Evolutionary conservation across 306 rosid genomes (phyloP).

Genomic region (Bauhinia variegata): DNA sequence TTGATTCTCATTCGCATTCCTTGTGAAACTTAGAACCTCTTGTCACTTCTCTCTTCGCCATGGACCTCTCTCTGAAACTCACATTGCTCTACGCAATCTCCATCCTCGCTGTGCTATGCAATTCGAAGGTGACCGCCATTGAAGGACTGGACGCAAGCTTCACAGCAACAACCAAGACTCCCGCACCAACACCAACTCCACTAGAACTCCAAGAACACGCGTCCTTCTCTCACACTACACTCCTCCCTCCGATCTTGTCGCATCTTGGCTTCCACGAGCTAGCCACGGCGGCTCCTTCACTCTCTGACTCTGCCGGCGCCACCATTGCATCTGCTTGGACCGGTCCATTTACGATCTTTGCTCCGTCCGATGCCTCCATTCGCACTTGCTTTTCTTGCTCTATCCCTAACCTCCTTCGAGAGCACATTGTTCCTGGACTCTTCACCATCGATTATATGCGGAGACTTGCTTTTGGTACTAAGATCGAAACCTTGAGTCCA

Average conservation of each 20-base stretch:
- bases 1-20: constrained; percentile 26
- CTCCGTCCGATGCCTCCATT: constrained; percentile 66
- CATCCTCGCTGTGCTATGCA: constrained; percentile 34
- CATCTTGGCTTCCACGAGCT: constrained; percentile 72
- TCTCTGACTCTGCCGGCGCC: constrained; percentile 41
- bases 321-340: constrained; percentile 45
- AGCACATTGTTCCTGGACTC: constrained; percentile 67
- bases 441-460: constrained; percentile 63
- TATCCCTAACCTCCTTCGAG: constrained; percentile 59
- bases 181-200: constrained; percentile 43
- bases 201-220: constrained; percentile 54
- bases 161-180: constrained; percentile 13
- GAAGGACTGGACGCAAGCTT: constrained; percentile 40
- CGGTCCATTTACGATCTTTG: constrained; percentile 72
- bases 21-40: constrained; percentile 27
- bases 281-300: constrained; percentile 62
- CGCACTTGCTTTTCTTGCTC: constrained; percentile 68
- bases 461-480: constrained; percentile 67
- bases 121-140: constrained; percentile 31
- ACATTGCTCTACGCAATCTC: constrained; percentile 18
- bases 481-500: constrained; percentile 68
- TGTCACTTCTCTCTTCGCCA: constrained; percentile 22
- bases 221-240: constrained; percentile 57
- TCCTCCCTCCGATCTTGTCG: constrained; percentile 66
- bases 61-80: constrained; percentile 47